Evolutionary conservation across 1,139 yeast species (phyloP).

Genomic region (Lodderomyces parapsilosis): DNA sequence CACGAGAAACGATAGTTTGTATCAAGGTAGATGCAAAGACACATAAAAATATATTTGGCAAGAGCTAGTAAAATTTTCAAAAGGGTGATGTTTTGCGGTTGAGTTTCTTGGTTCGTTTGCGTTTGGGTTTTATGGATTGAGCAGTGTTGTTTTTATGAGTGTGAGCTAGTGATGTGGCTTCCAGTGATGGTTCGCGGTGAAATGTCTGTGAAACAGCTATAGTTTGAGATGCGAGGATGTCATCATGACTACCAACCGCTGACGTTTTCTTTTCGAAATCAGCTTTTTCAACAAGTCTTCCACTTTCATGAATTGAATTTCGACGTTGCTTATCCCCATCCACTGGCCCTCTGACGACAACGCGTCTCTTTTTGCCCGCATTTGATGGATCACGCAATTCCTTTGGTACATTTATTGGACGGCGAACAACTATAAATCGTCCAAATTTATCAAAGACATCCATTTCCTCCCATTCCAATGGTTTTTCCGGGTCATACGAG

Average conservation of each 20-base stretch:
- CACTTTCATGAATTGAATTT: slow-evolving; percentile 1
- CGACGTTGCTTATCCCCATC: slow-evolving; percentile 1
- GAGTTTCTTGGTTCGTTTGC: background rate
- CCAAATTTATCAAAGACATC: slow-evolving; percentile 22
- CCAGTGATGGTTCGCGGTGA: background rate
- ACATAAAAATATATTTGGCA: slow-evolving; percentile 14
- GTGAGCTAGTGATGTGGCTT: background rate
- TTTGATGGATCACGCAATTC: slow-evolving; percentile 16
- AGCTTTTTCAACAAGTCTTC: background rate
- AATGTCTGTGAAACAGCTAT: background rate
- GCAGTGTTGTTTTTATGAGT: background rate
- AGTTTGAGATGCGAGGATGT: background rate
- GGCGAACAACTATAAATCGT: slow-evolving; percentile 20
- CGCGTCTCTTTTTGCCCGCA: slow-evolving; percentile 16
- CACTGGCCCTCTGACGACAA: slow-evolving; percentile 17
- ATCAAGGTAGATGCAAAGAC: slow-evolving; percentile 26
- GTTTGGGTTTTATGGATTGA: background rate
- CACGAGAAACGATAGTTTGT: slow-evolving; percentile 28
- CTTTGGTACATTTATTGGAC: slow-evolving; percentile 22
- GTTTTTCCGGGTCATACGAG: slow-evolving; percentile 14
- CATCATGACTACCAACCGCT: background rate
- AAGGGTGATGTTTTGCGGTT: background rate
- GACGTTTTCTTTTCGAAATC: background rate
- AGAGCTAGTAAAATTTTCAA: slow-evolving; percentile 1
- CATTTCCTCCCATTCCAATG: slow-evolving; percentile 27